Evolutionary conservation across 2,329 filamentous ascomycete genomes (phyloP), one percentile per base, ranked within the genome.

Genomic region (Colletotrichum sp.): DNA sequence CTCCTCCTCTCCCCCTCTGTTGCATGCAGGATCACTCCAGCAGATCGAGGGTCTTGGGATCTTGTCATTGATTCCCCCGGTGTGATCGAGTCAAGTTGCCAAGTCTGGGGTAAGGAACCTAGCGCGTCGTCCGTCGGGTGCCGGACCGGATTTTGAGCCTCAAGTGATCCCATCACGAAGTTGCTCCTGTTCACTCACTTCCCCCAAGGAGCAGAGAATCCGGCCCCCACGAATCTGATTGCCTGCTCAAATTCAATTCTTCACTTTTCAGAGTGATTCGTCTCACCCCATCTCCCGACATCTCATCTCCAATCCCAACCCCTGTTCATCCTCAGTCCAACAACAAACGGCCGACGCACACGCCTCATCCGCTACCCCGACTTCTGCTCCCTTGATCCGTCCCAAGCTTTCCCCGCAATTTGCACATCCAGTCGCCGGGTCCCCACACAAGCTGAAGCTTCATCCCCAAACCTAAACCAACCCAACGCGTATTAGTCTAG

Each of bases 301-400:
- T 61, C 36, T 26, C 68, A 36, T 71, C 28, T 36, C 39, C 24
- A 30, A 55, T 21, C 63, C 68, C 48, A 72, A 55, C 60, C 61
- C 67, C 24, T 55, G 63, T 68, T 36, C 72, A 68, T 75, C 39
- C 68, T 68, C 39, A n/a, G n/a, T 34, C 12, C 36, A n/a, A 34
- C 39, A 30, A n/a, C 55, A 68, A 21, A 68, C 39, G 59, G 18
- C 21, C 24, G 28, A 67, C 48, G 52, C 72, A 63, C 55, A 60
- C 52, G 39, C 61, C 68, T 67, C 72, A 75, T 75, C 72, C 72
- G 72, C 72, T 75, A 75, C 39, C 63, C 72, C 72, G 72, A 75
- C n/a, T 32, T 63, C 24, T 39, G 36, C 61, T 72, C 72, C 72
- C 55, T 75, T 75, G 52, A 61, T 21, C 68, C 72, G 63, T 72